Evolutionary conservation across 345 rosid species (phyloP).

Genomic region (Salix exigua): DNA sequence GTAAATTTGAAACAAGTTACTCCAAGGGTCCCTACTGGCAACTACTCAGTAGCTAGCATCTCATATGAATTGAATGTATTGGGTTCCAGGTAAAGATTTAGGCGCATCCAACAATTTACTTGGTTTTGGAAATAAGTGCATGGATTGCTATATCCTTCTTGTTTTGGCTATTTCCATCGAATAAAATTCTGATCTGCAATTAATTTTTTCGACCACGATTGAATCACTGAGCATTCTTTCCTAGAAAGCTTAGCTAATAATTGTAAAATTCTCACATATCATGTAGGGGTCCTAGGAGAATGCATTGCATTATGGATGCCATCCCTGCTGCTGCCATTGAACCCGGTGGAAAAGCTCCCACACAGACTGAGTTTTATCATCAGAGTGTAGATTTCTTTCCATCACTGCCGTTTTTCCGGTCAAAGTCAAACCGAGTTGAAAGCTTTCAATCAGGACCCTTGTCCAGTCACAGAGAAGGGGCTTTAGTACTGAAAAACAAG

Average conservation of each 20-base stretch:
- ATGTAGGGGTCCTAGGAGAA: constrained; percentile 34
- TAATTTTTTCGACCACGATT: background rate
- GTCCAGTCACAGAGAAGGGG: constrained; percentile 20
- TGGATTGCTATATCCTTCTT: background rate
- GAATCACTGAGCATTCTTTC: background rate
- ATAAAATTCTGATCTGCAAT: background rate
- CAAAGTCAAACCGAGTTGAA: constrained; percentile 19
- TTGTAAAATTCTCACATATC: background rate
- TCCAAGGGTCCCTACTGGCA: constrained; percentile 33
- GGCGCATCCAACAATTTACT: background rate
- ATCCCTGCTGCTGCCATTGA: constrained; percentile 29
- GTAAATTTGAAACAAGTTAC: constrained; percentile 33
- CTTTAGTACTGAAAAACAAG: constrained; percentile 22
- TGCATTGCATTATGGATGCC: constrained; percentile 33
- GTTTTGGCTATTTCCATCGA: background rate
- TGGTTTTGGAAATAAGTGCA: background rate
- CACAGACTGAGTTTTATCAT: constrained; percentile 24
- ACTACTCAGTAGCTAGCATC: constrained; percentile 25
- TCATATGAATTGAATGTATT: constrained; percentile 33
- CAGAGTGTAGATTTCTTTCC: constrained; percentile 19
- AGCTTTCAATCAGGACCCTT: constrained; percentile 18
- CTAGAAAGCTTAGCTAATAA: background rate
- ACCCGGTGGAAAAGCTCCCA: constrained; percentile 31
- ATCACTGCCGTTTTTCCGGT: constrained; percentile 21
- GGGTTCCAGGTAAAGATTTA: constrained; percentile 27